A percentile compares a stretch with the other conserved stretches of the same genome.
Evolutionary conservation across 768 basidiomycete genomes (phyloP).

Genomic region (Leucocoprinus sp.): DNA sequence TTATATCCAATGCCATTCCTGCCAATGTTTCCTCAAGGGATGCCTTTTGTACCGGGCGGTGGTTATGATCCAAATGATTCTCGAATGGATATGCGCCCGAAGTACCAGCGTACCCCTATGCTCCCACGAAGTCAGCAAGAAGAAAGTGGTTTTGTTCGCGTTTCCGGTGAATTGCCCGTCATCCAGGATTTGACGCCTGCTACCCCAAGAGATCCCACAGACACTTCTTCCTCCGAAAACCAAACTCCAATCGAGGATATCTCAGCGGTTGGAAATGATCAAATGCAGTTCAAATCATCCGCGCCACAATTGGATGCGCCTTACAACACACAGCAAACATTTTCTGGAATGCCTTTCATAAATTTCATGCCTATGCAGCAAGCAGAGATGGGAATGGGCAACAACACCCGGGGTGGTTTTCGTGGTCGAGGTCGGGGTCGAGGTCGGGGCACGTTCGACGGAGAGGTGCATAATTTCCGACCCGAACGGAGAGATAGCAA

Average conservation of each 20-base stretch:
- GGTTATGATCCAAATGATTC: constrained; percentile 73
- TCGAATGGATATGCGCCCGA: constrained; percentile 69
- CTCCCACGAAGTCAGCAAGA: constrained; percentile 50
- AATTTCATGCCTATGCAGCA: constrained; percentile 5
- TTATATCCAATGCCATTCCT: constrained; percentile 58
- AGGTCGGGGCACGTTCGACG: constrained; percentile 44
- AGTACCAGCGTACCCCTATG: constrained; percentile 45
- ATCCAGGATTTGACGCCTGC: constrained; percentile 77
- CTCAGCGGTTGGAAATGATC: constrained; percentile 12
- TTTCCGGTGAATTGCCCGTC: constrained; percentile 71
- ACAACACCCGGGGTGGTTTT: constrained; percentile 26
- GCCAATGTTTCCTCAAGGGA: too few relatives aligned
- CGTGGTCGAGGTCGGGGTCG: constrained; percentile 35
- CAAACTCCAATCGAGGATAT: constrained; percentile 15
- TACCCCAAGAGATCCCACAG: constrained; percentile 23
- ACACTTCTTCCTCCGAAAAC: constrained; percentile 19
- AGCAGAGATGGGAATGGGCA: constrained; percentile 24
- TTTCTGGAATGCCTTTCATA: constrained; percentile 2
- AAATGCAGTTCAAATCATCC: constrained; percentile 1
- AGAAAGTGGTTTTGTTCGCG: constrained; percentile 34
- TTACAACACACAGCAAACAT: constrained; percentile 1
- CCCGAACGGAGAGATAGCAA: constrained; percentile 63
- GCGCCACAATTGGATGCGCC: constrained; percentile 4
- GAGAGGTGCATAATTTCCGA: constrained; percentile 58
- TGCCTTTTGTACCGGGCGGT: constrained; percentile 54